Conservation (phyloP, 169 alveolate genomes). For the Plasmodium cynomolgi region DNA sequence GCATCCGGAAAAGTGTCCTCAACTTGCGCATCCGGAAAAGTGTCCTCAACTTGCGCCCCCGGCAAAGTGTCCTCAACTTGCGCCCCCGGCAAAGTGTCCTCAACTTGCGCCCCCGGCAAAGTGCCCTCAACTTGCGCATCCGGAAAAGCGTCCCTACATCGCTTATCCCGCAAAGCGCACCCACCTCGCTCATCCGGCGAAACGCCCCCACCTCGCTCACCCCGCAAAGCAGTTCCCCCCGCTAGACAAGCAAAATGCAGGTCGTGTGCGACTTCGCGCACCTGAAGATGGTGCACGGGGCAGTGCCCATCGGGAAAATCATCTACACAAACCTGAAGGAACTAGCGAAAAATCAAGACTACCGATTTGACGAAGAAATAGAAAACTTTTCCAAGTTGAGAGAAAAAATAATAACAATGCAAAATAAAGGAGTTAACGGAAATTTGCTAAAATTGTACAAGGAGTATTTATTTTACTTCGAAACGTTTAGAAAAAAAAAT, state of each 20-base stretch:
- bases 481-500: slow-evolving; percentile 36
- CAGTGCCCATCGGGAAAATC: slow-evolving; percentile 28
- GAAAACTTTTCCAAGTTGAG: slow-evolving; percentile 6
- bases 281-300: slow-evolving; percentile 49
- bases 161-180: too few relatives aligned
- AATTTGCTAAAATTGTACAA: slow-evolving; percentile 54
- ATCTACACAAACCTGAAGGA: slow-evolving; percentile 25
- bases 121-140: neutral
- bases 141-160: neutral
- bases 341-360: neutral
- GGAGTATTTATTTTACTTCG: slow-evolving; percentile 74
- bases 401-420: slow-evolving; percentile 19
- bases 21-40: neutral
- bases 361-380: slow-evolving; percentile 41
- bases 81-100: too few relatives aligned
- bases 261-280: slow-evolving; percentile 49
- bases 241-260: slow-evolving; percentile 12
- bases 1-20: neutral
- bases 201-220: neutral
- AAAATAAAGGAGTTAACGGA: neutral
- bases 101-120: too few relatives aligned
- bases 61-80: too few relatives aligned
- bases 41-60: too few relatives aligned
- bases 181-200: too few relatives aligned
- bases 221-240: neutral